Evolutionary conservation across 1,139 yeast genomes (phyloP), one percentile per base, ranked within the genome.

Genomic region (Chernovozyma aurita): DNA sequence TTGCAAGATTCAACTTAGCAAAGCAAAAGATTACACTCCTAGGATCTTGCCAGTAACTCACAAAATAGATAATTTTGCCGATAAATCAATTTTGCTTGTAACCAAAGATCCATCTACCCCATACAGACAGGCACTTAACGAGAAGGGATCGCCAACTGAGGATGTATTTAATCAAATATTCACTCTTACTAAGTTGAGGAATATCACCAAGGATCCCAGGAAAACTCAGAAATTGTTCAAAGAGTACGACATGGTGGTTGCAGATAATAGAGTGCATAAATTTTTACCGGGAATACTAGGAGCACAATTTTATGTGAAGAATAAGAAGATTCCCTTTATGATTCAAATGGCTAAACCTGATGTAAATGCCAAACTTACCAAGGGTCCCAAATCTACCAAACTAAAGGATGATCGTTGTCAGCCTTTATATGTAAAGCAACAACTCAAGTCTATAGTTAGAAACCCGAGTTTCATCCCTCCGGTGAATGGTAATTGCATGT

Each of bases 21-120:
- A 61, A 29, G 47, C 63, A 17, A 77, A 73, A 40, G 87, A 81
- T 45, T 70, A 73, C 43, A 68, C 76, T 1, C 87, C 90, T 3
- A 60, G 90, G 43, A 75, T 84, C 31, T 70, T 84, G 27, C 84
- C 86, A 2, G 44, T 84, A n/a, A 65, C 74, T 0, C 63, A 74
- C 42, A 66, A 73, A 38, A 57, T 76, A 39, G 74, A 66, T 44
- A 68, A 64, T 40, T 53, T 71, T 3, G 70, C 65, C 18, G 70
- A 68, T 24, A 63, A 73, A 39, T 63, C 78, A 24, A 71, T 83
- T 4, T 54, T 83, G 7, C 60, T 84, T 24, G 69, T 84, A 12
- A 79, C 88, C 5, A 82, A 80, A 46, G 88, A 82, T 49, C 87
- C 88, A 1, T 71, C 81, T 2, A 65, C 71, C 1, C 63, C 70